These are phyloP conservation scores for Actinomucor elegans DNA, from an alignment of 371 early-diverging fungal species.

Conservation along the genomic window DNA sequence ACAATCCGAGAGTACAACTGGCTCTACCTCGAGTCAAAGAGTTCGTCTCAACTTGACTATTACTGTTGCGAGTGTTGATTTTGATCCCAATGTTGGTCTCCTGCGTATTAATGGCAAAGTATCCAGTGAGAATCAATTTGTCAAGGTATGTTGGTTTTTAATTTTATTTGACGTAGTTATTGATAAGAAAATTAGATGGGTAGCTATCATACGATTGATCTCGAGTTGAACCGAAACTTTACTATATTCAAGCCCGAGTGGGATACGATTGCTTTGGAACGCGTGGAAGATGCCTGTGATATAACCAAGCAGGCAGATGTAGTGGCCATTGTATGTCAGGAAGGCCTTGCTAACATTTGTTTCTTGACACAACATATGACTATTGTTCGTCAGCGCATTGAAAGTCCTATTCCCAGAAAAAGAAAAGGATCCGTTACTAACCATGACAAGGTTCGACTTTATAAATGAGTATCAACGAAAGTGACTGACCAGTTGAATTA, in stretches of 20 bases:
- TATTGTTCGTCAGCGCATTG: constrained; percentile 90
- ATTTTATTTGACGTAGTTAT: too few species aligned
- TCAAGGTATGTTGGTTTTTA: too few species aligned
- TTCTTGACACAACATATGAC: constrained; percentile 94
- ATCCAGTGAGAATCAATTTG: constrained; percentile 82
- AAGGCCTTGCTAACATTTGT: constrained; percentile 94
- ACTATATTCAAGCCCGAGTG: constrained; percentile 88
- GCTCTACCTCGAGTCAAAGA: constrained; percentile 86
- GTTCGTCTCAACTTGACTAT: constrained; percentile 83
- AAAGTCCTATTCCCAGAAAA: constrained; percentile 89
- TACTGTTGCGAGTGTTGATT: constrained; percentile 82
- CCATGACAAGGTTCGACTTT: constrained; percentile 75
- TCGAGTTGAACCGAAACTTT: constrained; percentile 88
- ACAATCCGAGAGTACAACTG: constrained; percentile 81
- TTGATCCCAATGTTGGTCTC: constrained; percentile 83
- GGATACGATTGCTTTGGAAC: constrained; percentile 90
- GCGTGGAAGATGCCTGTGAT: constrained; percentile 90
- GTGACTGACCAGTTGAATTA: background rate
- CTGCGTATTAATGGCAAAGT: constrained; percentile 91
- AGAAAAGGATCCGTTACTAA: constrained; percentile 85
- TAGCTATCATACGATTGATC: constrained; percentile 92
- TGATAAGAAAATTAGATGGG: constrained; percentile 78
- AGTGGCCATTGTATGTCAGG: constrained; percentile 93
- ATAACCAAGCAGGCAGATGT: constrained; percentile 90
- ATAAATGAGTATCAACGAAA: background rate